Percentiles rank a stretch among this genome's conserved stretches.
phyloP scores from a whole-genome alignment of 1,139 yeast genomes.

The Yamadazyma spencermartinsiae region DNA sequence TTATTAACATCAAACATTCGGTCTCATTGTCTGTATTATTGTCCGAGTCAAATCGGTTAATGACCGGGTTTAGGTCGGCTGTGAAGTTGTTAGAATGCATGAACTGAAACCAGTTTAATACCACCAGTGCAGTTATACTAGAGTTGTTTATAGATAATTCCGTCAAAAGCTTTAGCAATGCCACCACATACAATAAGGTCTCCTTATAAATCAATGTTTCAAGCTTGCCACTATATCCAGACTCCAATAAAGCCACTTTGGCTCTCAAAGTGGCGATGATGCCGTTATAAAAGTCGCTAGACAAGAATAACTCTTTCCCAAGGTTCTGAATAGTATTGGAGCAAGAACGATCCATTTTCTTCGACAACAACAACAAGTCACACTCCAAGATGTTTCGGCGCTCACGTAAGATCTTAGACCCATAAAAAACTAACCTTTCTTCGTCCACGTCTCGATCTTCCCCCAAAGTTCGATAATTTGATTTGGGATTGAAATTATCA shows the following conservation, averaged over 20 bases:
- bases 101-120: conserved; percentile 58
- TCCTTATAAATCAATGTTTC: conserved; percentile 34
- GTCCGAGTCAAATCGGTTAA: conserved; percentile 13
- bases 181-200: conserved; percentile 34
- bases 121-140: conserved; percentile 27
- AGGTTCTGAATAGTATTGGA: conserved; percentile 37
- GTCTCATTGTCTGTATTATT: conserved; percentile 26
- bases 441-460: conserved; percentile 38
- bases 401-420: conserved; percentile 43
- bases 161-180: conserved; percentile 45
- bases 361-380: conserved; percentile 37
- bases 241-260: conserved; percentile 9
- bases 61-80: conserved; percentile 25
- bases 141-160: conserved; percentile 39
- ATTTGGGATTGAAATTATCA: conserved; percentile 25
- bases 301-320: conserved; percentile 38
- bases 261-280: conserved; percentile 21
- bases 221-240: conserved; percentile 21
- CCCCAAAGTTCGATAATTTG: conserved; percentile 24
- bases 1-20: conserved; percentile 30
- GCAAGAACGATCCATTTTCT: conserved; percentile 31
- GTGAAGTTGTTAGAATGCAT: conserved; percentile 47
- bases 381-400: conserved; percentile 45
- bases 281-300: conserved; percentile 23
- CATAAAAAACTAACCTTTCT: conserved; percentile 31